phyloP scores from a whole-genome alignment of 257 asterid genomes.

The Phtheirospermum japonicum region DNA sequence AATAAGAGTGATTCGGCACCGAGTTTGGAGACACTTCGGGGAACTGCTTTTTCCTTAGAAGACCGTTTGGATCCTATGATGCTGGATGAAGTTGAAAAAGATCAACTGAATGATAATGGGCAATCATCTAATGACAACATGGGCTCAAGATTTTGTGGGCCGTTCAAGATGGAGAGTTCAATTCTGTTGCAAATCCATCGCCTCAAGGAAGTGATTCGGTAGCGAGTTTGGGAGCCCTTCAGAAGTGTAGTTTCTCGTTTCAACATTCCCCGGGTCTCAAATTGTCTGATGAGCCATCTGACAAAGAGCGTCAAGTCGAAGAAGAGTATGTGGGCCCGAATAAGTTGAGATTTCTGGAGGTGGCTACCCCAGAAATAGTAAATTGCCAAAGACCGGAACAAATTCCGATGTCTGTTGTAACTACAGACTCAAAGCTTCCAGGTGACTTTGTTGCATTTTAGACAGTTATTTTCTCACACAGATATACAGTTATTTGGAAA shows the following conservation, averaged over 20 bases:
- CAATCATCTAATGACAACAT: conserved; percentile 23
- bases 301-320: conserved; percentile 27
- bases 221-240: conserved; percentile 23
- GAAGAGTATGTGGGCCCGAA: conserved; percentile 27
- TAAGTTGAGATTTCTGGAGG: conserved; percentile 31
- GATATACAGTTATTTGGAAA: neutral
- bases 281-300: conserved; percentile 30
- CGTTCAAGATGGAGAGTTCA: conserved; percentile 26
- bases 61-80: conserved; percentile 54
- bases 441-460: conserved; percentile 39
- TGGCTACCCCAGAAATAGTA: conserved; percentile 30
- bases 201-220: conserved; percentile 18
- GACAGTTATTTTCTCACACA: conserved; percentile 12
- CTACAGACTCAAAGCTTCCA: conserved; percentile 44
- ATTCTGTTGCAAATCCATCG: conserved; percentile 14
- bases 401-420: conserved; percentile 35
- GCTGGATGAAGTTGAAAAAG: conserved; percentile 44
- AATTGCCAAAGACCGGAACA: conserved; percentile 31
- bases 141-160: conserved; percentile 2
- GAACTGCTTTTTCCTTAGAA: conserved; percentile 34
- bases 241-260: conserved; percentile 6
- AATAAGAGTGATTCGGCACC: neutral
- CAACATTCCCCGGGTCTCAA: conserved; percentile 17
- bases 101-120: conserved; percentile 32
- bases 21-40: conserved; percentile 1